Percentiles rank a stretch among this genome's conserved stretches.
Conservation (phyloP, 1,284 basidiomycete species). For the Fomitiporia mediterranea region DNA sequence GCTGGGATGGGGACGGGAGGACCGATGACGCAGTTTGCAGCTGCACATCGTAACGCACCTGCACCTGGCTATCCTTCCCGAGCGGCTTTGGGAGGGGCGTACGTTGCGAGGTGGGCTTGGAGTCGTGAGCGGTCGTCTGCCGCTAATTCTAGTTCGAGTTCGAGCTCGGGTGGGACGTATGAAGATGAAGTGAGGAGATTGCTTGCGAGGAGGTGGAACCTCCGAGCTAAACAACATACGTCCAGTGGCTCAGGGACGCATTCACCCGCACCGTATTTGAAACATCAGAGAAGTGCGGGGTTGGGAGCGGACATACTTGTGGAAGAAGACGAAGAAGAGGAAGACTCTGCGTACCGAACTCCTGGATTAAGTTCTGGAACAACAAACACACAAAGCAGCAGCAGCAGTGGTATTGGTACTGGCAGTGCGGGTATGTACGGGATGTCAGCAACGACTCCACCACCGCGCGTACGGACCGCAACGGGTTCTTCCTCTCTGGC, state of each 20-base stretch:
- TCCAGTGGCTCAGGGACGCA: conserved; percentile 58
- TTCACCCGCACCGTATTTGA: conserved; percentile 24
- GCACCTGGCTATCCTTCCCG: conserved; percentile 61
- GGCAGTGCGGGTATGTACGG: neutral
- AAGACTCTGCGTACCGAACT: conserved; percentile 49
- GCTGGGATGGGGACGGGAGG: no score
- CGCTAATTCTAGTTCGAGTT: conserved; percentile 30
- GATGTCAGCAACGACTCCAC: conserved; percentile 12
- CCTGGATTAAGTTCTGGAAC: conserved; percentile 32
- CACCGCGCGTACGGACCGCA: conserved; percentile 23
- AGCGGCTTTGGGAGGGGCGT: conserved; percentile 66
- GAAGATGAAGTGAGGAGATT: conserved; percentile 73
- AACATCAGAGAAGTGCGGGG: conserved; percentile 38
- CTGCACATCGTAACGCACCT: conserved; percentile 64
- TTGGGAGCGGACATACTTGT: conserved; percentile 58
- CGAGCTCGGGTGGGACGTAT: conserved; percentile 51
- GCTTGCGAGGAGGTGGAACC: conserved; percentile 65
- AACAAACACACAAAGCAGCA: conserved; percentile 25
- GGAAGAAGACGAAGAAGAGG: conserved; percentile 69
- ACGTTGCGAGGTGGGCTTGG: conserved; percentile 79
- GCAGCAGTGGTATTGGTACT: neutral
- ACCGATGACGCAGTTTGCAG: conserved; percentile 14
- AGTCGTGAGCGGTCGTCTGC: conserved; percentile 52
- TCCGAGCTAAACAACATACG: conserved; percentile 25
- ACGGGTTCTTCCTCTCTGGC: conserved; percentile 50